Base-by-base conservation (phyloP, 2,329 filamentous ascomycete genomes). In the Fusarium xyrophilum region DNA sequence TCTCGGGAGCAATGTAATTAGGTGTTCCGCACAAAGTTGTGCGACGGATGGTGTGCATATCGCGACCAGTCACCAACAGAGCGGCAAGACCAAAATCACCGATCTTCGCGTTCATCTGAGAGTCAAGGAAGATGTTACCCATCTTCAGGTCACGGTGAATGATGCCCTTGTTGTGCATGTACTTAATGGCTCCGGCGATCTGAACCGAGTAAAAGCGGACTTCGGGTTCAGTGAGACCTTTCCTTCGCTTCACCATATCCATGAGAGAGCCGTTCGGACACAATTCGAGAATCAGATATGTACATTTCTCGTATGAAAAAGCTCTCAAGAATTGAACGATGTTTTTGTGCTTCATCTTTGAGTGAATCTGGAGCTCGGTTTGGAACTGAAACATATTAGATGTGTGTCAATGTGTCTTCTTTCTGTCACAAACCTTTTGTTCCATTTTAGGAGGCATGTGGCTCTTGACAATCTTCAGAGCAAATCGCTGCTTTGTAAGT, bases 131-230 rank as follows among this genome's bases (percentile, higher is more conserved):
- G 71, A 99, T 90, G 78, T 99, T 99, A 50, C 96, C 96, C 84
- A 97, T 98, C 81, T 99, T 99, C 73, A 99, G 81, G 79, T 99
- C 96, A 51, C 96, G 89, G 79, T 99, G 96, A 51, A 98, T 97
- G 66, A 99, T 96, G 69, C 95, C 96, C 77, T 96, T 92, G 75
- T 89, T 89, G 79, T 99, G 96, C 84, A 99, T 92, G 77, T 99
- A 99, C 80, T 98, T 98, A 80, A 99, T 95, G 38, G 96, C 96
- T 36, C 96, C 96, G 70, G 95, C 93, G 63, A 97, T 93, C 79
- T 99, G 96, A 40, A 99, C 89, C 65, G 96, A 91, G 78, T 97
- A 97, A 73, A 94, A 93, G 68, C 96, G 88, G 50, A 97, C 93
- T 80, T 99, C 96, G 1, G 96, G 93, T 78, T 98, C 91, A 19